Evolutionary conservation across 148 eudicot species (phyloP), one percentile per base, ranked within the genome.

Genomic region (Mesembryanthemum crystallinum): DNA sequence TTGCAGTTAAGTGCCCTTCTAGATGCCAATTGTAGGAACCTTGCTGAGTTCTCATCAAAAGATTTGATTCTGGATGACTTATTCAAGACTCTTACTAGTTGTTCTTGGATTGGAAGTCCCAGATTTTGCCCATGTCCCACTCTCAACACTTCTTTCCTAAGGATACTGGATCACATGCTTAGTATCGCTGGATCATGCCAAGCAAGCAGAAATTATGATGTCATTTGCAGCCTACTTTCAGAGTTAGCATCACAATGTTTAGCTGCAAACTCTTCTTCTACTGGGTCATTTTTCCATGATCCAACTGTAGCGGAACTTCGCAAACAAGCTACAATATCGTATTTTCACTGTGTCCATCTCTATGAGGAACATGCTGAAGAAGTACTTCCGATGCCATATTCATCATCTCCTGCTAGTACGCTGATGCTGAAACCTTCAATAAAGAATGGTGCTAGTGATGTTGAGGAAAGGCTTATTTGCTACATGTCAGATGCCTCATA

Each of bases 71-170:
- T 95, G 25, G 79, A 73, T 25, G 88, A 89, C 74, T 82, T 95
- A 76, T 67, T 89, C 67, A 86, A 83, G 71, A 81, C 78, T 65
- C 89, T 95, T 71, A 68, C 29, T 3, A 79, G 71, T 65, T 81
- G 90, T 77, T 86, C 92, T 37, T 92, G 99, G 99, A 85, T 95
- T 66, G 97, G 96, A 60, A 89, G 83, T 62, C 89, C 92, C 43
- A 79, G 51, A 42, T 60, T 65, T 25, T 92, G 96, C 74, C 87
- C 82, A 59, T 95, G 97, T 80, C 96, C 97, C 57, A 80, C 77
- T 64, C 85, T 95, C 28, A 92, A 88, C 77, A 69, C 79, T 62
- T 83, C 86, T 67, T 88, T 89, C 84, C 70, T 95, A 55, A 83
- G 69, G 71, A 87, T 90, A 58, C 91, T 95, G 8, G 90, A 95